These are phyloP conservation scores for Chrysanthemum lavandulifolium DNA, from an alignment of 129 eudicot genomes.

Conservation along the genomic window DNA sequence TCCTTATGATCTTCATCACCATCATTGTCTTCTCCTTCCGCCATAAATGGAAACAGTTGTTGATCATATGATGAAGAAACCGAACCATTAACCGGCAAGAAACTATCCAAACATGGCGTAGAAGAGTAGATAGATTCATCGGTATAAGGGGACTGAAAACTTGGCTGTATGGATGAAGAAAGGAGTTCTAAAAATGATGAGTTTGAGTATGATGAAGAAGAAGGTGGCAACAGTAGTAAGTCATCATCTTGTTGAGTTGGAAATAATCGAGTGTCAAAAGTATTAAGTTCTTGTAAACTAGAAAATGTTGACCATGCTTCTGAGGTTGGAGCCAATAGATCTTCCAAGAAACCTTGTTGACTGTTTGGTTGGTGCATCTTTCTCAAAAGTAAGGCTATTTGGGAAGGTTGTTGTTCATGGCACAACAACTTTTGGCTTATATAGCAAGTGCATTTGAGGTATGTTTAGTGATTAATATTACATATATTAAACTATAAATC, in stretches of 20 bases:
- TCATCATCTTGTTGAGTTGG: slow-evolving; percentile 24
- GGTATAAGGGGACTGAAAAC: slow-evolving; percentile 33
- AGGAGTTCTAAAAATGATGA: slow-evolving; percentile 32
- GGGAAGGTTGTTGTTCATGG: neutral
- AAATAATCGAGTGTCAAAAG: slow-evolving; percentile 24
- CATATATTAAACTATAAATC: slow-evolving; percentile 2
- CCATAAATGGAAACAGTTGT: slow-evolving; percentile 28
- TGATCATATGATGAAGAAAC: slow-evolving; percentile 43
- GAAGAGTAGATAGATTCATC: slow-evolving; percentile 41
- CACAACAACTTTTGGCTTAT: slow-evolving; percentile 27
- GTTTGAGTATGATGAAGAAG: slow-evolving; percentile 32
- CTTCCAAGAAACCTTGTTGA: slow-evolving; percentile 51
- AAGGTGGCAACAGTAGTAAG: slow-evolving; percentile 9
- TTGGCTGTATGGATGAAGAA: slow-evolving; percentile 34
- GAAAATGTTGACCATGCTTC: slow-evolving; percentile 33
- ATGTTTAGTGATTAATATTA: slow-evolving; percentile 9
- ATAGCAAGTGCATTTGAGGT: slow-evolving; percentile 22
- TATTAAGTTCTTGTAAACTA: slow-evolving; percentile 27
- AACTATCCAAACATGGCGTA: slow-evolving; percentile 22
- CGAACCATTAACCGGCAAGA: slow-evolving; percentile 7
- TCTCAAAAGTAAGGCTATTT: slow-evolving; percentile 23
- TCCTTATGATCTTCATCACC: slow-evolving; percentile 24
- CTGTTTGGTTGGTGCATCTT: slow-evolving; percentile 43
- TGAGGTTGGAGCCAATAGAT: slow-evolving; percentile 48
- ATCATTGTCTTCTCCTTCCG: slow-evolving; percentile 22